A percentile compares a stretch with the other conserved stretches of the same genome.
Conservation (phyloP, 225 moss, liverwort and hornwort genomes). For the Marchantia paleacea region DNA sequence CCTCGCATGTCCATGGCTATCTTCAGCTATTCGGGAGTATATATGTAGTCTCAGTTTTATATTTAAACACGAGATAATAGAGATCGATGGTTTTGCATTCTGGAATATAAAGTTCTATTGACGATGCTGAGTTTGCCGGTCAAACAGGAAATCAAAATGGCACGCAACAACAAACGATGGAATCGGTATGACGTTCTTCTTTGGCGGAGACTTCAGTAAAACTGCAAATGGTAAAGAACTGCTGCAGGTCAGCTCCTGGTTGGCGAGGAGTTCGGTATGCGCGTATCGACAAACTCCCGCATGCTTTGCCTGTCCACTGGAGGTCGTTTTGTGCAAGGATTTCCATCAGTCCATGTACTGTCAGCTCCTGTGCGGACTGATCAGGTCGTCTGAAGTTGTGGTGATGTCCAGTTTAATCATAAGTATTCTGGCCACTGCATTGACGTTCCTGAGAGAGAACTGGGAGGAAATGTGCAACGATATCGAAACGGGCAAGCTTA, state of each 20-base stretch:
- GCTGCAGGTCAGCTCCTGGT: neutral
- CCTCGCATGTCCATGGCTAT: too few species aligned
- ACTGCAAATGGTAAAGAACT: neutral
- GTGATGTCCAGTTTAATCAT: neutral
- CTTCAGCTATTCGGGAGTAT: too few species aligned
- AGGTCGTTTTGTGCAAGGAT: neutral
- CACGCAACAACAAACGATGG: too few species aligned
- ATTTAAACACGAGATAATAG: too few species aligned
- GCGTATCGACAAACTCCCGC: neutral
- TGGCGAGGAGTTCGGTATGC: neutral
- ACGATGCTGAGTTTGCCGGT: neutral
- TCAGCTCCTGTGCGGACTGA: slow-evolving; percentile 17
- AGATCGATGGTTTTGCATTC: too few species aligned
- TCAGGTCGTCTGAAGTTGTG: neutral
- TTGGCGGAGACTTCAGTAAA: neutral
- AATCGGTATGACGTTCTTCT: neutral
- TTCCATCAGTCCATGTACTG: slow-evolving; percentile 11
- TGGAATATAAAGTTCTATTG: neutral
- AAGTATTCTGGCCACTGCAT: neutral
- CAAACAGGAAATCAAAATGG: too few species aligned
- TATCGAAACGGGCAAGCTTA: slow-evolving; percentile 16
- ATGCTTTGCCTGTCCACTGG: neutral
- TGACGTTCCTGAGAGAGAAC: neutral
- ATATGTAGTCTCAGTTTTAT: too few species aligned
- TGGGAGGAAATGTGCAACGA: slow-evolving; percentile 14